Percentiles rank a stretch among this genome's conserved stretches.
Conservation (phyloP, 371 early-diverging fungal genomes). For the Mucor lusitanicus region DNA sequence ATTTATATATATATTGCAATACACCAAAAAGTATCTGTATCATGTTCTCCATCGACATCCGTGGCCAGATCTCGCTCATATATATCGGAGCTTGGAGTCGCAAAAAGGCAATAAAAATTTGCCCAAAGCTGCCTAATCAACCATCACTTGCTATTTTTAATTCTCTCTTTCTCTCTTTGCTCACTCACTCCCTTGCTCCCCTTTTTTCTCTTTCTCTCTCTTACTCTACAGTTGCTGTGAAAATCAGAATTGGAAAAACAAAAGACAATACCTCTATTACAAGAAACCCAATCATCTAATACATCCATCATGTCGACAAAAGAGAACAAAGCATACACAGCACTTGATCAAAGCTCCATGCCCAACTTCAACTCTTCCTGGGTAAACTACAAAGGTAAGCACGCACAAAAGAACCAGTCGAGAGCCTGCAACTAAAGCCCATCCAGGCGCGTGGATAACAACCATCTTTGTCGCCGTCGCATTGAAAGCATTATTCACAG, state of each 20-base stretch:
- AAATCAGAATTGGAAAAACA: neutral
- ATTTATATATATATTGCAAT: neutral
- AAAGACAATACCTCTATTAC: neutral
- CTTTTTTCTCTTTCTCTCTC: neutral
- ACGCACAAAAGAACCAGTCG: neutral
- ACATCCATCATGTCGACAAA: slow-evolving; percentile 7
- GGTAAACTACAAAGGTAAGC: slow-evolving; percentile 69
- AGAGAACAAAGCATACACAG: slow-evolving; percentile 29
- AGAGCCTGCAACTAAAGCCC: neutral
- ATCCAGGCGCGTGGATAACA: slow-evolving; percentile 88
- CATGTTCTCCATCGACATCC: neutral
- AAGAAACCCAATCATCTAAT: neutral
- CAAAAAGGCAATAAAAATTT: neutral
- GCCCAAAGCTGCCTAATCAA: neutral
- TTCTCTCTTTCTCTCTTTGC: neutral
- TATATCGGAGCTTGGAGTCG: neutral
- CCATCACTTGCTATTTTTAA: neutral
- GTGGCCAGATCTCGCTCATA: neutral
- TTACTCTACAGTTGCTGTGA: neutral
- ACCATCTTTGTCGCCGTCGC: slow-evolving; percentile 77
- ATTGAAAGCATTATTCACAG: slow-evolving; percentile 82
- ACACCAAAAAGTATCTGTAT: neutral
- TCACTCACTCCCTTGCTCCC: neutral
- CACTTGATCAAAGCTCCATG: slow-evolving; percentile 67
- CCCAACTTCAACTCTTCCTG: slow-evolving; percentile 70